phyloP scores from a whole-genome alignment of 2,329 filamentous ascomycete species.

The Colletotrichum brevisporum region DNA sequence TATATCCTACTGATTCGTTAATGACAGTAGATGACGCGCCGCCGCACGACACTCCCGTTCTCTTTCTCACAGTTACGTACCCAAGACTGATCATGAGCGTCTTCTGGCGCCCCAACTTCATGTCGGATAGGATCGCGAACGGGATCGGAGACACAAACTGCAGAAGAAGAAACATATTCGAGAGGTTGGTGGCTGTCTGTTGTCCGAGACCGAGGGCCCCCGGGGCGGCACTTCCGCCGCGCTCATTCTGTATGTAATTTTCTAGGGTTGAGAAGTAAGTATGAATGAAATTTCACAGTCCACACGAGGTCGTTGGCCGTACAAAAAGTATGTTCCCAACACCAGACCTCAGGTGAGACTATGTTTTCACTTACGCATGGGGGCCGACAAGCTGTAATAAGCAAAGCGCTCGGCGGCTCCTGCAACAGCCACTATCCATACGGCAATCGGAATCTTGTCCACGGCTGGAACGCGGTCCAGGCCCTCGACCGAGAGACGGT shows the following conservation, averaged over 20 bases:
- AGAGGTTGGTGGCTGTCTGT: slow-evolving; percentile 61
- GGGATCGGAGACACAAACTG: slow-evolving; percentile 69
- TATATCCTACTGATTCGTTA: slow-evolving; percentile 56
- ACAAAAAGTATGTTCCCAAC: background rate
- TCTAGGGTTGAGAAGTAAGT: slow-evolving; percentile 44
- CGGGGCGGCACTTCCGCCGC: slow-evolving; percentile 52
- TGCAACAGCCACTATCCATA: slow-evolving; percentile 23
- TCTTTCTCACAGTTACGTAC: slow-evolving; percentile 41
- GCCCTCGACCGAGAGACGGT: background rate
- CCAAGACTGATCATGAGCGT: slow-evolving; percentile 57
- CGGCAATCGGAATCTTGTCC: slow-evolving; percentile 20
- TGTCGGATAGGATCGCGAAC: slow-evolving; percentile 72
- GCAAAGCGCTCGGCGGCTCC: slow-evolving; percentile 33
- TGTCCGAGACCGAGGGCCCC: slow-evolving; percentile 66
- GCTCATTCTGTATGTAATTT: slow-evolving; percentile 58
- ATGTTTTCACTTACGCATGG: background rate
- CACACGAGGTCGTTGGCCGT: no score
- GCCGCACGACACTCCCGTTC: no score
- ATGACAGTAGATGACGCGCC: no score
- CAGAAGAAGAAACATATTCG: slow-evolving; percentile 62
- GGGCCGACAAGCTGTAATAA: slow-evolving; percentile 30
- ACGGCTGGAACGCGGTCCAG: background rate
- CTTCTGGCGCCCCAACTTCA: slow-evolving; percentile 73
- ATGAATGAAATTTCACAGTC: no score
- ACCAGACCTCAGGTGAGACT: background rate